Conservation (phyloP, 352 stramenopile genomes). For the Phytophthora chlamydospora region DNA sequence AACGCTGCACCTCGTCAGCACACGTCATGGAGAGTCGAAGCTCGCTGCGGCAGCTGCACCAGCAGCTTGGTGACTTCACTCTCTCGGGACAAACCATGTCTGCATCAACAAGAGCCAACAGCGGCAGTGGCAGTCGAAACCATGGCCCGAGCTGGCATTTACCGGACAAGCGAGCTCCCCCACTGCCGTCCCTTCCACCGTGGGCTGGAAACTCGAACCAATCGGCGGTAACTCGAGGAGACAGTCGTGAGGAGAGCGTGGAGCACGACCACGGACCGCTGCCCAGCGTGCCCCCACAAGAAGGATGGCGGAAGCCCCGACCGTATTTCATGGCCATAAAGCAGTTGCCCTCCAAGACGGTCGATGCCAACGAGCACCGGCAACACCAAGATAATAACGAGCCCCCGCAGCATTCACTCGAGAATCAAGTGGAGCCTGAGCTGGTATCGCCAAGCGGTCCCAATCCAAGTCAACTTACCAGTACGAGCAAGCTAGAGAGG, state of each 20-base stretch:
- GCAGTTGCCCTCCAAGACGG: constrained; percentile 27
- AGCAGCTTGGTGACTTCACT: constrained; percentile 40
- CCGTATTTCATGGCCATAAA: constrained; percentile 65
- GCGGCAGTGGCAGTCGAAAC: constrained; percentile 13
- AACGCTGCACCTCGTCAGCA: background rate
- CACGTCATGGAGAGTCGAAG: constrained; percentile 48
- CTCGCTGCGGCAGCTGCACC: constrained; percentile 53
- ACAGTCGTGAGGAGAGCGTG: constrained; percentile 30
- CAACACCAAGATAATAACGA: constrained; percentile 26
- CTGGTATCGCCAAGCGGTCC: constrained; percentile 3
- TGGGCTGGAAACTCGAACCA: constrained; percentile 36
- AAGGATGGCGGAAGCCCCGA: constrained; percentile 50
- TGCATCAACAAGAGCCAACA: constrained; percentile 5
- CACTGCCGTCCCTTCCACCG: constrained; percentile 54
- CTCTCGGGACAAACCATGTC: constrained; percentile 8
- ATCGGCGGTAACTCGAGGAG: background rate
- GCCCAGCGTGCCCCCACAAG: constrained; percentile 2
- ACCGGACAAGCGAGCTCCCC: constrained; percentile 37
- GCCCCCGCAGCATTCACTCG: background rate
- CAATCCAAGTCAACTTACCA: constrained; percentile 7
- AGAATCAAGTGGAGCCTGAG: constrained; percentile 37
- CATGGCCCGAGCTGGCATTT: constrained; percentile 25
- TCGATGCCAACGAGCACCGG: constrained; percentile 11
- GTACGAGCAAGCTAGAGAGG: constrained; percentile 1
- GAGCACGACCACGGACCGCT: constrained; percentile 3